These are phyloP conservation scores for Cinnamomum micranthum DNA, from an alignment of 164 flowering plant species.

Conservation along the genomic window DNA sequence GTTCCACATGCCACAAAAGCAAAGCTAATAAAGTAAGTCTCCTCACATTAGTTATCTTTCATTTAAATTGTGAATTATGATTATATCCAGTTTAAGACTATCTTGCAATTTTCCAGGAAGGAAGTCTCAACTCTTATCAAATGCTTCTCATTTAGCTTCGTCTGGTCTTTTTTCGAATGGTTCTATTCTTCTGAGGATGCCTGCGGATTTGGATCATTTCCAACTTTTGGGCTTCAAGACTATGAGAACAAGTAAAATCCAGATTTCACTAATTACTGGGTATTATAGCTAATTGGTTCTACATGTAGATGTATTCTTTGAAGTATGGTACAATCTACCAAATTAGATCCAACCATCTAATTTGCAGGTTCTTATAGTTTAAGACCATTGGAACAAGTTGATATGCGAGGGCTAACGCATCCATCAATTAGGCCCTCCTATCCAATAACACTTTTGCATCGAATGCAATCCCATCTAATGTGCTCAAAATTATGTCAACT, in stretches of 20 bases:
- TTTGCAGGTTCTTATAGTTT: too few species aligned
- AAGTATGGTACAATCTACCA: too few species aligned
- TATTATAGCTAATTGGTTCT: too few species aligned
- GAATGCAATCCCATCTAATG: too few species aligned
- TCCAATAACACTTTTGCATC: too few species aligned
- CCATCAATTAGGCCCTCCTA: too few species aligned
- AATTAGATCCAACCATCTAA: too few species aligned
- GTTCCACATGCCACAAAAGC: slow-evolving; percentile 57
- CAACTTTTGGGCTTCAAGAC: slow-evolving; percentile 25
- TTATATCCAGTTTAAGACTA: not conserved
- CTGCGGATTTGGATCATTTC: slow-evolving; percentile 26
- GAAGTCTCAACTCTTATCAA: slow-evolving; percentile 19
- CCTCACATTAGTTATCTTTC: not conserved
- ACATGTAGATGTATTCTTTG: too few species aligned
- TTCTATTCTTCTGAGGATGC: slow-evolving; percentile 24
- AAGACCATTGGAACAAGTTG: too few species aligned
- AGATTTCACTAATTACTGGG: too few species aligned
- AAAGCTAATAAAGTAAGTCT: slow-evolving; percentile 42
- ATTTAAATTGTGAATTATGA: not conserved
- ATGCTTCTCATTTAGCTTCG: slow-evolving; percentile 19
- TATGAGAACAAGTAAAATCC: not conserved
- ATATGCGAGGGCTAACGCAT: too few species aligned
- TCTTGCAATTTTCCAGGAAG: slow-evolving; percentile 7
- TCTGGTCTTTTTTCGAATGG: slow-evolving; percentile 31
- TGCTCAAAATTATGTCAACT: too few species aligned